phyloP scores from a whole-genome alignment of 1,139 yeast species.

The Barnettozyma hawaiiensis region DNA sequence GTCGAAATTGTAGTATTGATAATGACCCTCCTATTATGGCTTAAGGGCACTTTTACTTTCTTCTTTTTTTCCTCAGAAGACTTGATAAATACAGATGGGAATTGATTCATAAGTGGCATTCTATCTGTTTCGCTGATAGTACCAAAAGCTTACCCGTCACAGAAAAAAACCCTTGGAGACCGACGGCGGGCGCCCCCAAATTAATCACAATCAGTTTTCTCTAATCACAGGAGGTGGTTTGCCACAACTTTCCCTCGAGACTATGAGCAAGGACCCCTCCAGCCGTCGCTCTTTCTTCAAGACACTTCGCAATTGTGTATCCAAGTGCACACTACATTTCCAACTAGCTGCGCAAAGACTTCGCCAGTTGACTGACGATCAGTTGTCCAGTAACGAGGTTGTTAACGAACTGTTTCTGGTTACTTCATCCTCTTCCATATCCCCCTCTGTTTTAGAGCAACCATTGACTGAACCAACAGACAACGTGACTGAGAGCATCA shows the following conservation, averaged over 20 bases:
- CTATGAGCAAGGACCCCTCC: slow-evolving; percentile 1
- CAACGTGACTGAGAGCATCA: slow-evolving; percentile 3
- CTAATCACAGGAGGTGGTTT: neutral
- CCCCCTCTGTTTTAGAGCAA: slow-evolving; percentile 19
- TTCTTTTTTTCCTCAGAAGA: too few relatives aligned
- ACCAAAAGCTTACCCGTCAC: neutral
- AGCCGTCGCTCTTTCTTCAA: slow-evolving; percentile 9
- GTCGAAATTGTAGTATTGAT: neutral
- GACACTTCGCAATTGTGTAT: slow-evolving; percentile 16
- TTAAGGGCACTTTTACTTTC: too few relatives aligned
- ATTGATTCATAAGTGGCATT: too few relatives aligned
- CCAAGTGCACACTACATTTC: slow-evolving; percentile 19
- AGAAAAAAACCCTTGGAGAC: neutral
- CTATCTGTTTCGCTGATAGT: too few relatives aligned
- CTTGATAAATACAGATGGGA: too few relatives aligned
- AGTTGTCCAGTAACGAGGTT: slow-evolving; percentile 25
- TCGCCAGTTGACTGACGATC: slow-evolving; percentile 24
- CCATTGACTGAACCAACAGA: slow-evolving; percentile 5
- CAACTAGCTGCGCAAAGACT: slow-evolving; percentile 18
- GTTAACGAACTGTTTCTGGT: slow-evolving; percentile 25
- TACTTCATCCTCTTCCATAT: slow-evolving; percentile 20
- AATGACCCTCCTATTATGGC: too few relatives aligned
- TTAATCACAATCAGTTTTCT: neutral
- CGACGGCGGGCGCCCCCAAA: too few relatives aligned
- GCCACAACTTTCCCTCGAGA: neutral